Evolutionary conservation across 2,329 filamentous ascomycete genomes (phyloP).

Genomic region (Hypoxylon sp.): DNA sequence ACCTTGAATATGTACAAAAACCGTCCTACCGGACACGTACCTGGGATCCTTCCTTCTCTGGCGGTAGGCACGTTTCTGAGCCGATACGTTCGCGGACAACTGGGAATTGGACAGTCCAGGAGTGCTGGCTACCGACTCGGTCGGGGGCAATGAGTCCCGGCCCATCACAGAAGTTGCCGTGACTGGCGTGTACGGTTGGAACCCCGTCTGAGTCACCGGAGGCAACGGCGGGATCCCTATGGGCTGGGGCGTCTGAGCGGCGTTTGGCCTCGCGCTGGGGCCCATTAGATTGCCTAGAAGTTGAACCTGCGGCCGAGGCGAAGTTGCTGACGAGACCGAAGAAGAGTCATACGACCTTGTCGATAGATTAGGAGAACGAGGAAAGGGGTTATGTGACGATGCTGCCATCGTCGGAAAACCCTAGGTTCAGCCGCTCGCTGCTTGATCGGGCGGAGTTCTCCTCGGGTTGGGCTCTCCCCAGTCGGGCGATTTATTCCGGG

Average conservation of each 20-base stretch:
- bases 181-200: constrained; percentile 63
- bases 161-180: constrained; percentile 60
- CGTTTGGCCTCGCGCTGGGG: constrained; percentile 59
- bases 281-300: constrained; percentile 63
- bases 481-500: constrained; percentile 49
- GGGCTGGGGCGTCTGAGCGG: constrained; percentile 59
- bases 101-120: constrained; percentile 56
- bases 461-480: constrained; percentile 48
- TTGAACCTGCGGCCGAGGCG: constrained; percentile 62
- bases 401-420: constrained; percentile 59
- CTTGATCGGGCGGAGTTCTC: constrained; percentile 49
- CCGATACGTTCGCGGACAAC: constrained; percentile 63
- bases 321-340: constrained; percentile 68
- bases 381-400: constrained; percentile 64
- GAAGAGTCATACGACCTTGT: constrained; percentile 71
- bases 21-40: constrained; percentile 38
- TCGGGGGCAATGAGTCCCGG: constrained; percentile 68
- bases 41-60: constrained; percentile 94
- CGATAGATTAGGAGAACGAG: constrained; percentile 69
- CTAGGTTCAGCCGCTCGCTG: constrained; percentile 47
- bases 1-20: constrained; percentile 6
- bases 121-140: constrained; percentile 64
- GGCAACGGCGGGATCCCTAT: constrained; percentile 63
- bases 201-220: constrained; percentile 55
- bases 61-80: constrained; percentile 92